Percentiles rank a stretch among this genome's conserved stretches.
Evolutionary conservation across 169 alveolate species (phyloP).

Genomic region (Eimeria tenella): DNA sequence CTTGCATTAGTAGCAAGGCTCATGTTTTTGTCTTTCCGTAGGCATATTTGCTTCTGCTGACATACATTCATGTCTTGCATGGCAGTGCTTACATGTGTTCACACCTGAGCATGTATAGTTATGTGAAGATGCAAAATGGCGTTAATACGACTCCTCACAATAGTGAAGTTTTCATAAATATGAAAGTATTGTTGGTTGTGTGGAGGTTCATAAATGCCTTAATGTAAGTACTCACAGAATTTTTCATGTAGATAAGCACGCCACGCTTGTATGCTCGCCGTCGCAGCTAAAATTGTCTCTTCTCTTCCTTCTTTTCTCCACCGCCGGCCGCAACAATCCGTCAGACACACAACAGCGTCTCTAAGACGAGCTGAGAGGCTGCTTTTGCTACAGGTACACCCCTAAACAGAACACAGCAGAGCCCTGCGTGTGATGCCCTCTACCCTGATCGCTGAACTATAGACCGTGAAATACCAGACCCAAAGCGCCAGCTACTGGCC

Average conservation of each 20-base stretch:
- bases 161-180: too few species aligned
- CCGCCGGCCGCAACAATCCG: not conserved
- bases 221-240: too few species aligned
- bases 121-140: too few species aligned
- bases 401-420: not conserved
- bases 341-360: not conserved
- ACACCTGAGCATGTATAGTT: too few species aligned
- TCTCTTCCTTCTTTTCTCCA: not conserved
- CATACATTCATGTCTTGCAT: not conserved
- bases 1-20: too few species aligned
- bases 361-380: not conserved
- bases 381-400: slow-evolving; percentile 11
- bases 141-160: too few species aligned
- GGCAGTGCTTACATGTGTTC: not conserved
- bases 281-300: not conserved
- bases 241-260: too few species aligned
- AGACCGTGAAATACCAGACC: not conserved
- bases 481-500: not conserved
- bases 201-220: too few species aligned
- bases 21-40: too few species aligned
- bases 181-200: too few species aligned
- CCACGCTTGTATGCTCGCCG: not conserved
- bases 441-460: not conserved
- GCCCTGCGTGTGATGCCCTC: not conserved
- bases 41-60: not conserved